Evolutionary conservation across 2,329 filamentous ascomycete species (phyloP).

Genomic region (Dichotomopilus funicola): DNA sequence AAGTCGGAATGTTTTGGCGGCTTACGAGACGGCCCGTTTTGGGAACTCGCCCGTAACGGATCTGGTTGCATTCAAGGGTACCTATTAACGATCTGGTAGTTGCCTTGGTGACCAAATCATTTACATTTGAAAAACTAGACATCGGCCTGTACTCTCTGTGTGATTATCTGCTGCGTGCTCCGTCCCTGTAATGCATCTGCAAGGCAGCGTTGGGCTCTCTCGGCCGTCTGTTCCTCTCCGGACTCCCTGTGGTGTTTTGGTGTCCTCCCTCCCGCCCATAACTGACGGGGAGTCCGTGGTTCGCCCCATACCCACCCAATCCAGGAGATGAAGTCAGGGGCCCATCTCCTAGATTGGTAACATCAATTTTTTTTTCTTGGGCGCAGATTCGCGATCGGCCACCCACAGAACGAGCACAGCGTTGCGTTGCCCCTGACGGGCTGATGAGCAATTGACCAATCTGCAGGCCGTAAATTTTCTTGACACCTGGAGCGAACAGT

Average conservation of each 20-base stretch:
- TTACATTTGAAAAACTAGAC: background rate
- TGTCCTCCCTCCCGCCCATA: no score
- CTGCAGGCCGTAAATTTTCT: constrained; percentile 12
- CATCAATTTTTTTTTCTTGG: background rate
- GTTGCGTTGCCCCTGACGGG: constrained; percentile 1
- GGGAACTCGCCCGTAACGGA: constrained; percentile 1
- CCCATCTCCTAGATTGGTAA: constrained; percentile 4
- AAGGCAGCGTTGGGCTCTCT: no score
- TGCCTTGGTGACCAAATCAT: background rate
- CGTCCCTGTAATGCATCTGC: no score
- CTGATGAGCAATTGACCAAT: constrained; percentile 18
- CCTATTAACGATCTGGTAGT: background rate
- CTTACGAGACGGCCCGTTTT: background rate
- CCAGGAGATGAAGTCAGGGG: background rate
- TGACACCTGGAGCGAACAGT: constrained; percentile 11
- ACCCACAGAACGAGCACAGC: background rate
- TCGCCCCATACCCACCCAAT: background rate
- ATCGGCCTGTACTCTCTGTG: background rate
- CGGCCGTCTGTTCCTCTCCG: no score
- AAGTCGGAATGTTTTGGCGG: background rate
- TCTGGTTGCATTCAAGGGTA: background rate
- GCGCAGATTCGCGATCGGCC: background rate
- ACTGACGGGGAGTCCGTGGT: no score
- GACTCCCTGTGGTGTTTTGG: no score
- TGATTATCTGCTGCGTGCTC: no score